A percentile compares a stretch with the other conserved stretches of the same genome.
Conservation (phyloP, 345 rosid genomes). For the Murraya paniculata region DNA sequence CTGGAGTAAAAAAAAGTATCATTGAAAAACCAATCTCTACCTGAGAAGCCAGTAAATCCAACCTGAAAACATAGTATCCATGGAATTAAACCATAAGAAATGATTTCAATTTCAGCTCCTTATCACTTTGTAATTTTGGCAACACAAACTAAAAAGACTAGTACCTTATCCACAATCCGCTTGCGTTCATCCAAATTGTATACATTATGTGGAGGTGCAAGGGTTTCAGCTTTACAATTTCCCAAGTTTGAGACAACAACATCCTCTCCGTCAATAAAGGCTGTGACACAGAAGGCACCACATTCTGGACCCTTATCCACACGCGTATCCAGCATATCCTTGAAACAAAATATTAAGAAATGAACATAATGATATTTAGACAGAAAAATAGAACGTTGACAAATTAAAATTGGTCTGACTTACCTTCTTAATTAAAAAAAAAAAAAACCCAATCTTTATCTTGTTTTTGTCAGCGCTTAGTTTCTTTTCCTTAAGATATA, state of each 20-base stretch:
- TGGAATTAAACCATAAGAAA: slow-evolving; percentile 1
- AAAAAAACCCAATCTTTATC: too few relatives aligned
- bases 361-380: too few relatives aligned
- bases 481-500: too few relatives aligned
- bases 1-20: slow-evolving; percentile 53
- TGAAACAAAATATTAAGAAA: too few relatives aligned
- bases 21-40: too few relatives aligned
- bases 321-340: slow-evolving; percentile 1
- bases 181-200: slow-evolving; percentile 55
- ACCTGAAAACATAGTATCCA: slow-evolving; percentile 33
- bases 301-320: slow-evolving; percentile 51
- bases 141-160: background rate
- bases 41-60: slow-evolving; percentile 54
- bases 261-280: slow-evolving; percentile 55
- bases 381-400: too few relatives aligned
- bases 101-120: background rate
- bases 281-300: slow-evolving; percentile 78
- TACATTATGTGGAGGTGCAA: slow-evolving; percentile 63
- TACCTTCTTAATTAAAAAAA: too few relatives aligned
- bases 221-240: slow-evolving; percentile 81
- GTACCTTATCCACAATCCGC: slow-evolving; percentile 52
- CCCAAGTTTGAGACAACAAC: slow-evolving; percentile 67
- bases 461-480: too few relatives aligned
- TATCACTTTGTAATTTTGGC: background rate
- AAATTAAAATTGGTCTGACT: background rate